Base-by-base conservation (phyloP, 2,329 filamentous ascomycete species). In the Calonectria pseudoreteaudii region DNA sequence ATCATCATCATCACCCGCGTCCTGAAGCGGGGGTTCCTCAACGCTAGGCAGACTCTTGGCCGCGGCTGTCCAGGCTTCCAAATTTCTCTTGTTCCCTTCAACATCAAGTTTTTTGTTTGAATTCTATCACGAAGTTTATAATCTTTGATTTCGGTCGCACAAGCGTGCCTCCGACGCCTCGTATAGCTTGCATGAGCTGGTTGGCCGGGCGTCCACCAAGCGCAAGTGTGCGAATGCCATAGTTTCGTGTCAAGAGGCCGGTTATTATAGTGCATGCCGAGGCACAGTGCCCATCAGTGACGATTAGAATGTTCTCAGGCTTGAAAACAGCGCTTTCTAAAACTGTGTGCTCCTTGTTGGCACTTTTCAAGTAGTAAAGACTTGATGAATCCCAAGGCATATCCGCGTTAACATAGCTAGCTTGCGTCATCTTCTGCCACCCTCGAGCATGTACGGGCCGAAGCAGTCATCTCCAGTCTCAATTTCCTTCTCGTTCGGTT, bases 1-100 rank as follows among this genome's bases (percentile, higher is more conserved):
- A 4, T 2, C 13, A 20, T 3, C 13, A 26, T 44, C 2, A 8
- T 41, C 38, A 6, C 38, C 34, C 3, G 14, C 91, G 88, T n/a
- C 79, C 56, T 3, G 34, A 3, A 70, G 49, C 1, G 60, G 68
- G 11, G 60, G n/a, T 6, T 47, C 14, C 8, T 34, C 60, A 2
- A 28, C 6, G 28, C 58, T 66, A 4, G 49, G 41, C 2, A 34
- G 20, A 11, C 31, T 26, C 1, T n/a, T 4, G 4, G 23, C 6
- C 1, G 28, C 28, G 10, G 26, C 26, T 9, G 31, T 36, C 4
- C 34, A 38, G 20, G 18, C 31, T 16, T 16, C 26, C 11, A 58
- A 3, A 26, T 23, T 49, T 6, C 18, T n/a, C 6, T 38, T 4
- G 8, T 34, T 50, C 8, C 18, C 28, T 20, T 52, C 16, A n/a